Evolutionary conservation across 495 filamentous ascomycete species (phyloP).

Genomic region (Thozetella sp.): DNA sequence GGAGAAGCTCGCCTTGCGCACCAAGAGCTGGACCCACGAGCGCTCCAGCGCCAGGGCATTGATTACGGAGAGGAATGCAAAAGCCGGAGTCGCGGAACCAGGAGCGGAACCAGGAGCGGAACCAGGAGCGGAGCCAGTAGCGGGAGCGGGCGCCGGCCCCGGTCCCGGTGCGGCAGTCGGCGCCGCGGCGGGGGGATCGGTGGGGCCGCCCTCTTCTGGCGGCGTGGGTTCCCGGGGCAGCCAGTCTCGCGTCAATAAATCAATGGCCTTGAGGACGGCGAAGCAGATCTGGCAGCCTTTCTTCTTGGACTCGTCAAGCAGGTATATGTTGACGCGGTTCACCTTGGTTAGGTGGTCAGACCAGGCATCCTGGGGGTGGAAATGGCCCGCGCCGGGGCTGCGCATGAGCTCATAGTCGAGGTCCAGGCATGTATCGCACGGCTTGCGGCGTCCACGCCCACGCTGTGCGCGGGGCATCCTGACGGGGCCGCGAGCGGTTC

Average conservation of each 20-base stretch:
- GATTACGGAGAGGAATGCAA: neutral
- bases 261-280: neutral
- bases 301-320: neutral
- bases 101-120: neutral
- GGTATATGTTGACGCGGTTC: neutral
- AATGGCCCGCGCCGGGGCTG: too few relatives aligned
- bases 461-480: neutral
- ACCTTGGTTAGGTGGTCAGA: neutral
- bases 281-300: conserved; percentile 2
- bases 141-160: too few relatives aligned
- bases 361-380: neutral
- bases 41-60: neutral
- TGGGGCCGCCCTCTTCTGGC: too few relatives aligned
- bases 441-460: neutral
- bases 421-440: neutral
- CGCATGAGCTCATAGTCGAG: neutral
- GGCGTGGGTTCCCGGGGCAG: too few relatives aligned
- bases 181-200: too few relatives aligned
- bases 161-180: too few relatives aligned
- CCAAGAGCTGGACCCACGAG: neutral
- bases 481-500: neutral
- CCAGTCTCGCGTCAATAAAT: neutral
- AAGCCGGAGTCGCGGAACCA: neutral
- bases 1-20: neutral
- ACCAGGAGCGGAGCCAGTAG: neutral